Conservation (phyloP, 192 early-diverging fungal species). For the Backusella macrospora region DNA sequence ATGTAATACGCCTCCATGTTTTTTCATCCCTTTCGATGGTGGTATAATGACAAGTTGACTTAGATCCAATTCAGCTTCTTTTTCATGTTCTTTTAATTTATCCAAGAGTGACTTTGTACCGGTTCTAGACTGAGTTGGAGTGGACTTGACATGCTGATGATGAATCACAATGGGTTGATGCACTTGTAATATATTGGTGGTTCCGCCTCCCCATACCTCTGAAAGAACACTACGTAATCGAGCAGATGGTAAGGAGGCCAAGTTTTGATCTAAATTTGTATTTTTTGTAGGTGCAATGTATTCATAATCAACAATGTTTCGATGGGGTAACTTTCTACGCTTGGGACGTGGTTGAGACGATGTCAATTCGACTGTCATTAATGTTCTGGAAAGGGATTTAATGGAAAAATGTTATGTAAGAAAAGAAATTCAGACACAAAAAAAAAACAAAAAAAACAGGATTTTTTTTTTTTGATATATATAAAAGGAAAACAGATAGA, state of each 20-base stretch:
- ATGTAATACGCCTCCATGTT: not conserved
- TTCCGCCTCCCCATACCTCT: not conserved
- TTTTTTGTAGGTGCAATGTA: not conserved
- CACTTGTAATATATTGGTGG: not conserved
- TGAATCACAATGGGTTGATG: not conserved
- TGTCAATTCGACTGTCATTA: not conserved
- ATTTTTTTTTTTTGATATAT: not conserved
- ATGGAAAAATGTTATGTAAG: not conserved
- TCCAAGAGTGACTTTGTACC: not conserved
- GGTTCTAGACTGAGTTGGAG: not conserved
- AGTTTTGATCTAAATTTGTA: not conserved
- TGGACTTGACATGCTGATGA: too few relatives aligned
- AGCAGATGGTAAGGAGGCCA: not conserved
- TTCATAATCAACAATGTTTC: constrained; percentile 10
- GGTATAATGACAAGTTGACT: not conserved
- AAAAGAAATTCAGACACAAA: too few relatives aligned
- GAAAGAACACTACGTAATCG: not conserved
- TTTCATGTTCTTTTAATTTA: not conserved
- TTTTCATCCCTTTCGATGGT: not conserved
- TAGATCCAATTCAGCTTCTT: not conserved
- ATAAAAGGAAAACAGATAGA: too few relatives aligned
- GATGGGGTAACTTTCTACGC: constrained; percentile 1
- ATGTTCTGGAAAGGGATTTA: not conserved
- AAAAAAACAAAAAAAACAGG: too few relatives aligned
- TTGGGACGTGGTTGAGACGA: not conserved